Evolutionary conservation across 164 flowering plant genomes (phyloP).

Genomic region (Tinospora cordifolia): DNA sequence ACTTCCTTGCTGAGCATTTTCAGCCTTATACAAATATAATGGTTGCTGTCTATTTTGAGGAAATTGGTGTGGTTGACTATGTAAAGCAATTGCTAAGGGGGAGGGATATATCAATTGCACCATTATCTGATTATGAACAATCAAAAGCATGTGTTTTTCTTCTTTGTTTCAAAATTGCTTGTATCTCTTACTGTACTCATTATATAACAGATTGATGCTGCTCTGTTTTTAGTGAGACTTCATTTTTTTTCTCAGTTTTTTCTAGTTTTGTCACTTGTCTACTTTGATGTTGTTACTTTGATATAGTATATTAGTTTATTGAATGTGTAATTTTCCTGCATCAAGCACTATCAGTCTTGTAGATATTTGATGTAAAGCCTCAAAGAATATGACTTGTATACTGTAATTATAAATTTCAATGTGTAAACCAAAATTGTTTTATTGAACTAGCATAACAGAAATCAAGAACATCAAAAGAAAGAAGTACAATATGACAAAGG

Average conservation of each 20-base stretch:
- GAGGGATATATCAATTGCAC: constrained; percentile 53
- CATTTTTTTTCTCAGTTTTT: background rate
- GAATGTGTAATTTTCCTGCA: background rate
- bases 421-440: too few species aligned
- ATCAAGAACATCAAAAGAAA: too few species aligned
- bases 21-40: constrained; percentile 50
- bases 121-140: constrained; percentile 80
- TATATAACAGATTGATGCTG: background rate
- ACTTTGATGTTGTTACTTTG: background rate
- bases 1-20: background rate
- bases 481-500: too few species aligned
- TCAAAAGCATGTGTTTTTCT: constrained; percentile 44
- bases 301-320: too few species aligned
- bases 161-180: too few species aligned
- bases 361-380: background rate
- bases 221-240: background rate
- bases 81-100: constrained; percentile 55
- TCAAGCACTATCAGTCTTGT: background rate
- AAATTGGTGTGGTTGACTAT: constrained; percentile 76
- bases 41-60: constrained; percentile 89
- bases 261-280: background rate
- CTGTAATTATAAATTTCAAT: background rate
- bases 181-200: background rate
- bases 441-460: too few species aligned
- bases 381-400: background rate